Evolutionary conservation across 2,329 filamentous ascomycete genomes (phyloP).

Genomic region (Teratosphaeria zuluensis): DNA sequence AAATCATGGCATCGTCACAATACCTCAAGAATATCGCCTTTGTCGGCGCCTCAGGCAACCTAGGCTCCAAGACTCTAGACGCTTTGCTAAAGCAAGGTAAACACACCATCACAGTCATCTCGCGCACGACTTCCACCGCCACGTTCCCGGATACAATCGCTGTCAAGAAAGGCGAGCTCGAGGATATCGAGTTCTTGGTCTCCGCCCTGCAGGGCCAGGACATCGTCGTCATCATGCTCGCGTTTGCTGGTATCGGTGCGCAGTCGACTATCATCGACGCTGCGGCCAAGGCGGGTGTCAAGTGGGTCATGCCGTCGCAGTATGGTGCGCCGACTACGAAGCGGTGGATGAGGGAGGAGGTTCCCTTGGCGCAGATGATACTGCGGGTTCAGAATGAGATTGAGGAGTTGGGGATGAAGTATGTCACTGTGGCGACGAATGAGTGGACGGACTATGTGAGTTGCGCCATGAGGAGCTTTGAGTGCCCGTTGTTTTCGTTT

Average conservation of each 20-base stretch:
- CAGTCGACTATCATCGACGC: no score
- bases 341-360: background rate
- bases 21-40: no score
- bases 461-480: background rate
- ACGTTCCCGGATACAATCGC: no score
- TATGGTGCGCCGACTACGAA: constrained; percentile 8
- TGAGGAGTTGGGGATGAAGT: constrained; percentile 30
- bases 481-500: background rate
- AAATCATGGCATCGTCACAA: no score
- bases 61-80: no score
- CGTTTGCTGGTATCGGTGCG: background rate
- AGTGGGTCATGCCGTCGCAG: constrained; percentile 12
- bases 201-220: constrained; percentile 19
- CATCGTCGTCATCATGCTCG: constrained; percentile 21
- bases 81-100: no score
- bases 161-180: constrained; percentile 13
- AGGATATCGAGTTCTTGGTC: constrained; percentile 8
- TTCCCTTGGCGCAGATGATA: background rate
- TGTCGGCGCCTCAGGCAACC: no score
- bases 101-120: no score
- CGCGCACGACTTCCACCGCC: no score
- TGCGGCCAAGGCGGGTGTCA: constrained; percentile 17
- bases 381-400: constrained; percentile 9
- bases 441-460: constrained; percentile 21
- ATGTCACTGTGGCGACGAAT: constrained; percentile 16